Conservation (phyloP, 1,284 basidiomycete genomes). For the Dichomitus squalens region DNA sequence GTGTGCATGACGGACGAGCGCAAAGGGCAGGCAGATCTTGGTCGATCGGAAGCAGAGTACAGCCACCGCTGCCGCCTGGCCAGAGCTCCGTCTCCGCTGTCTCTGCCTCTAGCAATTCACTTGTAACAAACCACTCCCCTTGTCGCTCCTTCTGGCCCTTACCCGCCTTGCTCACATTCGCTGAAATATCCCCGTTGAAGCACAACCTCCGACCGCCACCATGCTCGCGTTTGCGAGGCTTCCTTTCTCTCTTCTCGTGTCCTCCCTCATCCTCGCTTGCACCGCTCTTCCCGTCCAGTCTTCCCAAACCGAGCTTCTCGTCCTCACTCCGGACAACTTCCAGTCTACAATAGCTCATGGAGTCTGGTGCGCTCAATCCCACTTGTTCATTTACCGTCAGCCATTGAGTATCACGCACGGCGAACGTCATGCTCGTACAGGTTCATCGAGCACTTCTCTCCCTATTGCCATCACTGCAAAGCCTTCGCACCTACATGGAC, state of each 20-base stretch:
- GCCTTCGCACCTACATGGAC: constrained; percentile 85
- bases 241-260: constrained; percentile 36
- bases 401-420: not conserved
- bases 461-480: constrained; percentile 81
- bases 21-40: too few species aligned
- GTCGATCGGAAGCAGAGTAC: too few species aligned
- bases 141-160: too few species aligned
- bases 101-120: too few species aligned
- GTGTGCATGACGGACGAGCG: constrained; percentile 50
- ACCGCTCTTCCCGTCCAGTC: constrained; percentile 43
- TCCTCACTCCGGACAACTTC: constrained; percentile 71
- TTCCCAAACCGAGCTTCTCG: constrained; percentile 29
- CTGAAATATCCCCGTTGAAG: too few species aligned
- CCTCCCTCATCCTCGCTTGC: constrained; percentile 37
- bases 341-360: constrained; percentile 56
- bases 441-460: constrained; percentile 79
- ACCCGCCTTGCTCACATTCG: too few species aligned
- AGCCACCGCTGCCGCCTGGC: too few species aligned
- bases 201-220: too few species aligned
- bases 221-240: constrained; percentile 30
- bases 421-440: constrained; percentile 28
- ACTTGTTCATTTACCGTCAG: not conserved
- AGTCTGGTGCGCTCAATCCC: constrained; percentile 55
- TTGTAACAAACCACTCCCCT: too few species aligned
- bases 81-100: too few species aligned